A percentile compares a stretch with the other conserved stretches of the same genome.
These are phyloP conservation scores for Aspergillus cristatus DNA, from an alignment of 495 filamentous ascomycete genomes.

Conservation along the genomic window DNA sequence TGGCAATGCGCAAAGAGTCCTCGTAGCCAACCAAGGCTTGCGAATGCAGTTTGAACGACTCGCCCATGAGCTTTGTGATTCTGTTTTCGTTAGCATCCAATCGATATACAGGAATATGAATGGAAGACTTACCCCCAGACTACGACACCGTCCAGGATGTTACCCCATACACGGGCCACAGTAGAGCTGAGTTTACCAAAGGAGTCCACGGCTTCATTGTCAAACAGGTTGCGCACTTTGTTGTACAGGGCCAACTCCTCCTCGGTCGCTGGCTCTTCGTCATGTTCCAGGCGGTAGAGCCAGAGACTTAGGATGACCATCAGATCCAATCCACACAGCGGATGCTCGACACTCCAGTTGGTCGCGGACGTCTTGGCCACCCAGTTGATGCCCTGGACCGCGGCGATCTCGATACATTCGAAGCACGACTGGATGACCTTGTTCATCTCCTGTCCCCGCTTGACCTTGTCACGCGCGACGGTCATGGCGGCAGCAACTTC, in stretches of 20 bases:
- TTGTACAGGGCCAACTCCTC: constrained; percentile 93
- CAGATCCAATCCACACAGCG: constrained; percentile 90
- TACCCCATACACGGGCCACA: constrained; percentile 92
- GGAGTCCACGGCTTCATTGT: constrained; percentile 73
- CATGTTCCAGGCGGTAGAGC: constrained; percentile 98
- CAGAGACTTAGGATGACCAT: constrained; percentile 98
- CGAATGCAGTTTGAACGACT: constrained; percentile 94
- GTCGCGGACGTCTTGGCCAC: constrained; percentile 92
- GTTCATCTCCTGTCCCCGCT: constrained; percentile 94
- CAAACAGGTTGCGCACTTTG: constrained; percentile 86
- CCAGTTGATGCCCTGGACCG: constrained; percentile 92
- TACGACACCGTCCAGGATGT: constrained; percentile 96
- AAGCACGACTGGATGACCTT: constrained; percentile 97
- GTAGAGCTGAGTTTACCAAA: constrained; percentile 84
- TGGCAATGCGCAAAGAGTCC: constrained; percentile 50
- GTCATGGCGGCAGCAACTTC: constrained; percentile 97
- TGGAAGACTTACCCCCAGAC: constrained; percentile 91
- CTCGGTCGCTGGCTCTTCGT: constrained; percentile 86
- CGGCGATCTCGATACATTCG: constrained; percentile 95
- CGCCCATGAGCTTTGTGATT: constrained; percentile 95
- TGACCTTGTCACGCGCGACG: constrained; percentile 80
- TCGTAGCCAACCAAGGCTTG: constrained; percentile 91
- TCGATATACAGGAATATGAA: too few species aligned
- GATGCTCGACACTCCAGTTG: constrained; percentile 99
- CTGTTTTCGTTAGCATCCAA: constrained; percentile 49